These are phyloP conservation scores for Nicotiana otophora DNA, from an alignment of 257 asterid species.

Conservation along the genomic window DNA sequence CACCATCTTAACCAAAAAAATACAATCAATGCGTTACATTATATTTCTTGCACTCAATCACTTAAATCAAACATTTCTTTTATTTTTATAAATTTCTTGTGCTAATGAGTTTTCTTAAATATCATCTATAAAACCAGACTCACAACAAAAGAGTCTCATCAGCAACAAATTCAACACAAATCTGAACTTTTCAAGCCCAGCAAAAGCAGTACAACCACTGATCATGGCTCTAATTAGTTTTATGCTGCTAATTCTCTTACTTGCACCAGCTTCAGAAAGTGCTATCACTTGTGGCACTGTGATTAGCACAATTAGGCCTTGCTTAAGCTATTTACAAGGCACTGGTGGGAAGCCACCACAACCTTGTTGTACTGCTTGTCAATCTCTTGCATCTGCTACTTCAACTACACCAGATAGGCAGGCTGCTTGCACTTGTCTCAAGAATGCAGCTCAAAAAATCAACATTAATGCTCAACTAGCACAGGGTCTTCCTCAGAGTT, in stretches of 20 bases:
- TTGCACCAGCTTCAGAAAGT: conserved; percentile 21
- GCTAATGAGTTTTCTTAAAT: background rate
- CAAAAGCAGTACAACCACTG: background rate
- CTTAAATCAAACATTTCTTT: background rate
- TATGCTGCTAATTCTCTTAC: background rate
- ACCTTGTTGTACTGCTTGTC: conserved; percentile 46
- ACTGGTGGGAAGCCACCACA: conserved; percentile 52
- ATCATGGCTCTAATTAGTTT: background rate
- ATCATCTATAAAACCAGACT: conserved; percentile 6
- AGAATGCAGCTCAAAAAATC: conserved; percentile 36
- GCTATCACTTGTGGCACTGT: conserved; percentile 51
- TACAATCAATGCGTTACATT: background rate
- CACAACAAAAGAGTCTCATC: background rate
- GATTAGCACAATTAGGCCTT: conserved; percentile 40
- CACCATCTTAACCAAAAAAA: conserved; percentile 1
- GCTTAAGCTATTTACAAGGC: conserved; percentile 41
- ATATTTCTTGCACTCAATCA: conserved; percentile 33
- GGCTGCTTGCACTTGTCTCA: conserved; percentile 58
- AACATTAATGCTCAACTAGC: conserved; percentile 38
- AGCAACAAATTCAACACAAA: background rate
- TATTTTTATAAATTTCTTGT: background rate
- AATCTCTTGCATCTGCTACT: conserved; percentile 37
- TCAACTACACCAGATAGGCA: conserved; percentile 42
- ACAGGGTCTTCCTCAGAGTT: conserved; percentile 37
- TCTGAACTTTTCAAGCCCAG: conserved; percentile 11